Evolutionary conservation across 1,284 basidiomycete genomes (phyloP).

Genomic region (Microbotryum scabiosae): DNA sequence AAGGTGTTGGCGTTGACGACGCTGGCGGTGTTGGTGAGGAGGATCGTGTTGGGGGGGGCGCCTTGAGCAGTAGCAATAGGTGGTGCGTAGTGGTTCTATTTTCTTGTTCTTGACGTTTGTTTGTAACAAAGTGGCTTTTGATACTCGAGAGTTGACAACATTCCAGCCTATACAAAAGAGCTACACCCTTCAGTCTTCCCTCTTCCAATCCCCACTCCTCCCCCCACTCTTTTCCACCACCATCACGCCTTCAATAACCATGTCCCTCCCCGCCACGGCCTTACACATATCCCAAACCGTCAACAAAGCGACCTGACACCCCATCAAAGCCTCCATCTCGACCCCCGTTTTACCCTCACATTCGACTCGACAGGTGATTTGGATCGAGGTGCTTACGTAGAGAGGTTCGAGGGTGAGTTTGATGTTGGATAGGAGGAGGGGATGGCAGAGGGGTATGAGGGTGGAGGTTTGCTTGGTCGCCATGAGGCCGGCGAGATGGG

Average conservation of each 20-base stretch:
- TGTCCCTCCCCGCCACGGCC: slow-evolving; percentile 72
- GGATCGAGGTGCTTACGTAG: slow-evolving; percentile 47
- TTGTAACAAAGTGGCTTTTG: too few relatives aligned
- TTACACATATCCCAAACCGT: slow-evolving; percentile 92
- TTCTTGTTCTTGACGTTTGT: too few relatives aligned
- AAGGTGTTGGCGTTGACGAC: too few relatives aligned
- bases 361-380: slow-evolving; percentile 58
- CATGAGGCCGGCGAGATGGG: slow-evolving; percentile 79
- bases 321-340: slow-evolving; percentile 88
- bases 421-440: slow-evolving; percentile 61
- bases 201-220: slow-evolving; percentile 51
- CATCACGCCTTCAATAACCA: slow-evolving; percentile 53
- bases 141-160: too few relatives aligned
- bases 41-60: too few relatives aligned
- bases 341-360: slow-evolving; percentile 76
- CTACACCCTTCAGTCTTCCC: not conserved
- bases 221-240: slow-evolving; percentile 66
- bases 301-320: slow-evolving; percentile 64
- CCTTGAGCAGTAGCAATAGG: too few relatives aligned
- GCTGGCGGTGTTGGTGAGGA: too few relatives aligned
- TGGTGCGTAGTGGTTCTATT: too few relatives aligned
- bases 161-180: too few relatives aligned
- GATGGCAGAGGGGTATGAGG: slow-evolving; percentile 78
- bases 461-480: slow-evolving; percentile 70
- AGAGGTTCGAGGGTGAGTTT: slow-evolving; percentile 49